Percentiles rank a stretch among this genome's conserved stretches.
Evolutionary conservation across 495 filamentous ascomycete genomes (phyloP).

Genomic region (Aspergillus nanangensis): DNA sequence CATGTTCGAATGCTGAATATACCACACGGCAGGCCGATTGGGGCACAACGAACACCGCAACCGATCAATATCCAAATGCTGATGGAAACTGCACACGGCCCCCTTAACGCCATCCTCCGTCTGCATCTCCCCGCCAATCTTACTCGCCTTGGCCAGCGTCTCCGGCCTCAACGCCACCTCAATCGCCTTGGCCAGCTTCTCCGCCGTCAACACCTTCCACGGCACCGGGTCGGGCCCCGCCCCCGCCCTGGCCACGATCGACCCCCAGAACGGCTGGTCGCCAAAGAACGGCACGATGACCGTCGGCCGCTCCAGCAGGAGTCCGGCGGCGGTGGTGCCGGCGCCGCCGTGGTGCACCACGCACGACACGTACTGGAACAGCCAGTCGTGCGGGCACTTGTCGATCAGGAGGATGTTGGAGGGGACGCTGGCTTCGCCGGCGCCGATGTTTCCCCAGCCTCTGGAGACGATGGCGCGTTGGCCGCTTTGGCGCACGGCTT

Average conservation of each 20-base stretch:
- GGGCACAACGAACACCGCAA: constrained; percentile 64
- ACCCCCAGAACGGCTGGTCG: constrained; percentile 78
- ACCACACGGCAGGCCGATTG: constrained; percentile 64
- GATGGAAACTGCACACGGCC: constrained; percentile 66
- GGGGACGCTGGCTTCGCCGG: constrained; percentile 51
- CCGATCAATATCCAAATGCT: constrained; percentile 54
- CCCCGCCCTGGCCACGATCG: constrained; percentile 66
- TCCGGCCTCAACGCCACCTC: constrained; percentile 50
- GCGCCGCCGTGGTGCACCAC: constrained; percentile 81
- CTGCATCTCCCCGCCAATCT: constrained; percentile 55
- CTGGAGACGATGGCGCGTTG: constrained; percentile 68
- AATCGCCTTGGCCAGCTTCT: constrained; percentile 59
- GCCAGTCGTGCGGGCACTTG: constrained; percentile 79
- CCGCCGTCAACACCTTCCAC: constrained; percentile 59
- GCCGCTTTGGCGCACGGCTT: constrained; percentile 57
- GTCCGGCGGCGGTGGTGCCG: constrained; percentile 72
- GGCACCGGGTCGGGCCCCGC: constrained; percentile 70
- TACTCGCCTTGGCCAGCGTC: constrained; percentile 50
- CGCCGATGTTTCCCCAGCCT: constrained; percentile 72
- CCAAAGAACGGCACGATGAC: constrained; percentile 80
- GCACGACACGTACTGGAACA: constrained; percentile 66
- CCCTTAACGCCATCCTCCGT: constrained; percentile 58
- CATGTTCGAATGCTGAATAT: constrained; percentile 57
- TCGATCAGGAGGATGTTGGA: constrained; percentile 68
- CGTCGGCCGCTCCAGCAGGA: constrained; percentile 62